Evolutionary conservation across 805 yeast species (phyloP).

Genomic region (Starmerella tilneyi): DNA sequence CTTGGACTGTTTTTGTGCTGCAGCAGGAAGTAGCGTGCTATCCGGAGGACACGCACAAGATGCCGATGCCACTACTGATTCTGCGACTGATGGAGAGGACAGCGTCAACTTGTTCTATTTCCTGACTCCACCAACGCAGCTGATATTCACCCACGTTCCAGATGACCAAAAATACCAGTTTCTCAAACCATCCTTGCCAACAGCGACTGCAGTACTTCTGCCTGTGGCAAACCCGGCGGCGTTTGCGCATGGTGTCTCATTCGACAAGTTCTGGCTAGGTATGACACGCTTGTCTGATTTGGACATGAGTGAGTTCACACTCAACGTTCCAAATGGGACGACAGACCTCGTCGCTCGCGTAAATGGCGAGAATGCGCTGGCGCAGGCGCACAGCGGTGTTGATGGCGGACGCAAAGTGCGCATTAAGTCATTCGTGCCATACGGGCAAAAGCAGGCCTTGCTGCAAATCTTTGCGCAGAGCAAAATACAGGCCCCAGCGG

Average conservation of each 20-base stretch:
- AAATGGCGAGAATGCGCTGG: slow-evolving; percentile 45
- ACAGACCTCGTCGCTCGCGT: slow-evolving; percentile 53
- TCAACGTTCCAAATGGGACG: slow-evolving; percentile 53
- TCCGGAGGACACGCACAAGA: slow-evolving; percentile 21
- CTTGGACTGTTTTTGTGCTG: slow-evolving; percentile 47
- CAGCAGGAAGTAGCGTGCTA: slow-evolving; percentile 20
- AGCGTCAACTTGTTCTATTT: slow-evolving; percentile 53
- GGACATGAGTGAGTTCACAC: slow-evolving; percentile 69
- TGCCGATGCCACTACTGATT: not conserved
- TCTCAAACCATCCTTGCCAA: slow-evolving; percentile 68
- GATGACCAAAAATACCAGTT: slow-evolving; percentile 70
- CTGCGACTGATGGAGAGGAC: slow-evolving; percentile 19
- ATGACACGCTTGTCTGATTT: slow-evolving; percentile 59
- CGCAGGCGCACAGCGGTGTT: slow-evolving; percentile 69
- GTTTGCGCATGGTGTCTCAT: slow-evolving; percentile 46
- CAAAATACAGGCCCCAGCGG: slow-evolving; percentile 12
- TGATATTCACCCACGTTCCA: slow-evolving; percentile 83
- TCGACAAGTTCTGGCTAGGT: slow-evolving; percentile 66
- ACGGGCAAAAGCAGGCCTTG: slow-evolving; percentile 55
- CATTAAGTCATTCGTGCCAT: slow-evolving; percentile 73
- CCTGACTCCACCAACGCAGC: slow-evolving; percentile 59
- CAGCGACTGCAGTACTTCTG: slow-evolving; percentile 61
- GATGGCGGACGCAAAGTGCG: slow-evolving; percentile 53
- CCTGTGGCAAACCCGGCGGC: slow-evolving; percentile 85
- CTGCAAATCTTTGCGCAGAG: slow-evolving; percentile 50